Conservation (phyloP, 140 eudicot species). For the Flaveria floridana region DNA sequence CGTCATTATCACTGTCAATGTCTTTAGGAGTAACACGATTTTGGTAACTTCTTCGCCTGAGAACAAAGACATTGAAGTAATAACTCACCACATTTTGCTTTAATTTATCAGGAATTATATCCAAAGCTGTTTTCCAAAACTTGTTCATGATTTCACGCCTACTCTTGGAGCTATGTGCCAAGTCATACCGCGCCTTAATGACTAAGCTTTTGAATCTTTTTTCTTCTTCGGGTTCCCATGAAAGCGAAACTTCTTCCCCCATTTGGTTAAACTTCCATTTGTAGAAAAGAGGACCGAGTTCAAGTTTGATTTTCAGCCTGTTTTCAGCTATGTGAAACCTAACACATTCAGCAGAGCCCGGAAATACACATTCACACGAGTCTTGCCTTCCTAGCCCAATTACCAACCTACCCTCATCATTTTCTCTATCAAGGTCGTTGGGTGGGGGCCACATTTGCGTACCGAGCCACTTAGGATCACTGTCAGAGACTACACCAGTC, state of each 20-base stretch:
- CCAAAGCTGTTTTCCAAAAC: constrained; percentile 28
- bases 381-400: constrained; percentile 36
- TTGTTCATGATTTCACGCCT: constrained; percentile 37
- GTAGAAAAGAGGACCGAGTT: constrained; percentile 38
- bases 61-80: constrained; percentile 43
- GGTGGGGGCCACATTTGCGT: constrained; percentile 53
- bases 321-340: constrained; percentile 47
- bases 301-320: constrained; percentile 32
- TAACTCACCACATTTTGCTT: constrained; percentile 35
- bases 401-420: neutral
- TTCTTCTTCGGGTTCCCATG: constrained; percentile 43
- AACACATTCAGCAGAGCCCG: constrained; percentile 44
- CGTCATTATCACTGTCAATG: constrained; percentile 44
- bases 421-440: constrained; percentile 9
- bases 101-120: constrained; percentile 23
- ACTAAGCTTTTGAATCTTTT: constrained; percentile 34
- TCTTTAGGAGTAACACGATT: constrained; percentile 35
- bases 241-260: constrained; percentile 41
- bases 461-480: constrained; percentile 66
- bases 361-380: constrained; percentile 35
- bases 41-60: constrained; percentile 41
- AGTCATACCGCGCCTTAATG: constrained; percentile 30
- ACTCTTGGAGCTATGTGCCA: constrained; percentile 30
- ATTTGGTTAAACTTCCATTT: constrained; percentile 39
- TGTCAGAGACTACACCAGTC: constrained; percentile 43